A percentile compares a stretch with the other conserved stretches of the same genome.
Conservation (phyloP, 306 rosid genomes). For the Cyclanthera cordifolia region DNA sequence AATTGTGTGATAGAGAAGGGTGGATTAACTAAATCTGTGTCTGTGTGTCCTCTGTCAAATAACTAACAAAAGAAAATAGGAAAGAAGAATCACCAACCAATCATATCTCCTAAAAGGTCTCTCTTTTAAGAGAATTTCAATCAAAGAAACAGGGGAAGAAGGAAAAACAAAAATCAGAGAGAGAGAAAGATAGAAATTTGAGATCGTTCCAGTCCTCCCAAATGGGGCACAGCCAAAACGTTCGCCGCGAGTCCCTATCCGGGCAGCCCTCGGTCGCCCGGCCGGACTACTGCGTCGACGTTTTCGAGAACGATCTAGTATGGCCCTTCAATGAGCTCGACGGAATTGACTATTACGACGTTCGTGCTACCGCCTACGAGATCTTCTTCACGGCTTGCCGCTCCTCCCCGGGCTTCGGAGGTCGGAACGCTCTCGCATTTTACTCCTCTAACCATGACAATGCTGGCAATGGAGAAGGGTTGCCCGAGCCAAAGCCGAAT, state of each 20-base stretch:
- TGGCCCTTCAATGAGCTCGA: slow-evolving; percentile 49
- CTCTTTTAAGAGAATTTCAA: slow-evolving; percentile 29
- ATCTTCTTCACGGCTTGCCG: slow-evolving; percentile 79
- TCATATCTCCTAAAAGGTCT: slow-evolving; percentile 8
- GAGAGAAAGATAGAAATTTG: background rate
- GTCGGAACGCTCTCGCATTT: slow-evolving; percentile 47
- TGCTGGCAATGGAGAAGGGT: slow-evolving; percentile 12
- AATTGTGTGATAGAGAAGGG: slow-evolving; percentile 30
- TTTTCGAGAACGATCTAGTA: slow-evolving; percentile 22
- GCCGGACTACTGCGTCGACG: slow-evolving; percentile 22
- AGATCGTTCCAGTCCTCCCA: background rate
- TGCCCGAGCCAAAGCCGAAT: slow-evolving; percentile 10
- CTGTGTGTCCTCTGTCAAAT: slow-evolving; percentile 12
- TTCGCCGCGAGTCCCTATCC: slow-evolving; percentile 53
- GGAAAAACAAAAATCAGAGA: background rate
- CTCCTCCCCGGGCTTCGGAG: slow-evolving; percentile 71
- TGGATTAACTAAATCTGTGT: slow-evolving; percentile 18
- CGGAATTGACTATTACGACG: slow-evolving; percentile 38
- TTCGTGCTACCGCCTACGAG: slow-evolving; percentile 77
- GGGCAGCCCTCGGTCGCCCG: slow-evolving; percentile 26
- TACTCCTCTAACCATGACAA: slow-evolving; percentile 19
- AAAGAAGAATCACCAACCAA: background rate
- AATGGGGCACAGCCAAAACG: slow-evolving; percentile 86
- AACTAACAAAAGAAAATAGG: background rate
- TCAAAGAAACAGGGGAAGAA: slow-evolving; percentile 11